Conservation (phyloP, 495 filamentous ascomycete genomes). For the Lasiosphaeria ovina region DNA sequence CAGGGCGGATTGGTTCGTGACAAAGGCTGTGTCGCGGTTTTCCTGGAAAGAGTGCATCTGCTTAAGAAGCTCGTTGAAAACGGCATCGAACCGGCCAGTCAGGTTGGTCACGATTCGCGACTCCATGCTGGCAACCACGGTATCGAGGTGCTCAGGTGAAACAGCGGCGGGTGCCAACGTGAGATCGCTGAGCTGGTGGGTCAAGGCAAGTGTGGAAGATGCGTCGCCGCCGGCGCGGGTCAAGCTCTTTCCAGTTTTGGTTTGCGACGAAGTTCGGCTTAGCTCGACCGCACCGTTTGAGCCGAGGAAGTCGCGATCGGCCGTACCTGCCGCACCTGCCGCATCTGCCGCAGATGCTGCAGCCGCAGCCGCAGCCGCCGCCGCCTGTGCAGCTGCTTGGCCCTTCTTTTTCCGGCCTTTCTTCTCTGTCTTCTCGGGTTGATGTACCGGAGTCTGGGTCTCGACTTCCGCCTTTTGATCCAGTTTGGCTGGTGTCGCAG, state of each 20-base stretch:
- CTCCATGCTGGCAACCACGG: conserved; percentile 45
- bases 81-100: conserved; percentile 40
- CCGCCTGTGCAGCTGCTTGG: conserved; percentile 32
- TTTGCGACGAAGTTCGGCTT: conserved; percentile 22
- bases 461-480: conserved; percentile 44
- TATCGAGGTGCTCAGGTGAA: conserved; percentile 45
- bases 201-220: conserved; percentile 14
- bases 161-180: conserved; percentile 19
- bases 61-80: conserved; percentile 43
- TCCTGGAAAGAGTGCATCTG: conserved; percentile 36
- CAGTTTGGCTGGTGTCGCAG: conserved; percentile 28
- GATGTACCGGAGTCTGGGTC: conserved; percentile 39
- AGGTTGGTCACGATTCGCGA: conserved; percentile 44
- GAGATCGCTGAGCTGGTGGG: conserved; percentile 18
- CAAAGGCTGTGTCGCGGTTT: conserved; percentile 30
- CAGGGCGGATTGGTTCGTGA: conserved; percentile 48
- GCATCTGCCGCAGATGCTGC: conserved; percentile 24
- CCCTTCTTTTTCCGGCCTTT: conserved; percentile 49
- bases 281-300: conserved; percentile 27
- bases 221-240: background rate
- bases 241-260: conserved; percentile 31
- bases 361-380: conserved; percentile 13
- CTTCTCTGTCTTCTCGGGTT: conserved; percentile 45
- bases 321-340: conserved; percentile 16
- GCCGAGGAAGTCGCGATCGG: conserved; percentile 14